Base-by-base conservation (phyloP, 345 rosid genomes). In the Lenwebbia sp. region DNA sequence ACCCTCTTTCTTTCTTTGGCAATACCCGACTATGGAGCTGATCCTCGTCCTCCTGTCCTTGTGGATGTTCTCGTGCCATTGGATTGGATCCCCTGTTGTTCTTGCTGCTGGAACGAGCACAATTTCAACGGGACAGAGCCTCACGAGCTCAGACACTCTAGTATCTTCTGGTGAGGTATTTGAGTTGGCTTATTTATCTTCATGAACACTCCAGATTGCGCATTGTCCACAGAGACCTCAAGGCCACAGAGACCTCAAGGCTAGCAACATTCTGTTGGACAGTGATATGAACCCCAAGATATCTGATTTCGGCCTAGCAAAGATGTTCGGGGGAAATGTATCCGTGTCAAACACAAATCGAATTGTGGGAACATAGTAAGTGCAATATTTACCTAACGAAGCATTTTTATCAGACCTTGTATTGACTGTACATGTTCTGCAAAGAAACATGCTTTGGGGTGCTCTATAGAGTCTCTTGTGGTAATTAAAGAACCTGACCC, bases 291-390 rank as follows among this genome's bases (percentile, higher is more conserved):
- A 91, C 33, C 92, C 92, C 0, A 89, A 91, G 62, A 86, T 92
- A 44, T 86, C 91, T 0, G 94, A 92, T 26, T 92, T 92, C 28
- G 91, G 94, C 10, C 47, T 92, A 85, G 89, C 92, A 41, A 90
- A 88, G 78, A 86, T 70, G 3, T 85, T 90, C 8, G 83, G 83
- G 10, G 86, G 86, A 83, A 88, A 90, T 50, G 83, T 84, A 17
- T 84, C 83, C 13, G 85, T 86, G 58, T 93, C 86, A 60, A 88
- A 85, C 52, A 92, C 94, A 56, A 90, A 85, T 19, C 87, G 89
- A 82, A 91, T 92, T 8, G 90, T 90, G 0, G 91, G 93, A 87
- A 92, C 96, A 83, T 90, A 87, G 93, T 92, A 89, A 85, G 94
- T 56, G 13, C 41, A 2, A 62, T 62, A 62, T 13, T 28, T 53